Evolutionary conservation across 805 yeast species (phyloP).

Genomic region (Candida caryicola): DNA sequence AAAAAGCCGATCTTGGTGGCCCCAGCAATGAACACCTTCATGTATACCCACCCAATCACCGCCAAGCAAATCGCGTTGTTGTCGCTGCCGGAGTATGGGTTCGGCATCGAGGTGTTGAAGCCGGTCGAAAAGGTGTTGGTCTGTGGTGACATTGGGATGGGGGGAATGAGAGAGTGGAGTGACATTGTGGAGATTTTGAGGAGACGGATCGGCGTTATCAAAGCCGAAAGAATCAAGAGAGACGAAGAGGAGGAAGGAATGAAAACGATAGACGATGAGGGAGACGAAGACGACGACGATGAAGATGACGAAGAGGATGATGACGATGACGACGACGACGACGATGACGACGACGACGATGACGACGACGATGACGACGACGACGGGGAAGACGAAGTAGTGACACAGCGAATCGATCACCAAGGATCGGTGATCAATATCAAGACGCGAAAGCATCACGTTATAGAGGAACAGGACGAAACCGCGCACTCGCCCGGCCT

Average conservation of each 20-base stretch:
- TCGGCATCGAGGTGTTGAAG: slow-evolving; percentile 42
- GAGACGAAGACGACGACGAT: slow-evolving; percentile 34
- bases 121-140: slow-evolving; percentile 47
- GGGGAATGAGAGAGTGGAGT: slow-evolving; percentile 49
- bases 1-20: slow-evolving; percentile 46
- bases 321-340: slow-evolving; percentile 36
- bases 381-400: slow-evolving; percentile 21
- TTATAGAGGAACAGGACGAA: slow-evolving; percentile 3
- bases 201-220: slow-evolving; percentile 28
- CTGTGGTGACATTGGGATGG: slow-evolving; percentile 51
- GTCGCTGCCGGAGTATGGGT: slow-evolving; percentile 35
- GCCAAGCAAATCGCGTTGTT: slow-evolving; percentile 36
- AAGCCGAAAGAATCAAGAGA: slow-evolving; percentile 22
- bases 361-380: slow-evolving; percentile 38
- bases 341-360: slow-evolving; percentile 37
- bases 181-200: slow-evolving; percentile 44
- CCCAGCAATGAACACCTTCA: slow-evolving; percentile 48
- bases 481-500: background rate
- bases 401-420: slow-evolving; percentile 4
- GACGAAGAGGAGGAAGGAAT: slow-evolving; percentile 16
- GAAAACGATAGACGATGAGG: slow-evolving; percentile 29
- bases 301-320: slow-evolving; percentile 33
- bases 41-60: slow-evolving; percentile 48
- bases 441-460: slow-evolving; percentile 3
- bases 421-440: background rate